Conservation (phyloP, 176 grass and related monocot species). For the Zoysia pacifica region DNA sequence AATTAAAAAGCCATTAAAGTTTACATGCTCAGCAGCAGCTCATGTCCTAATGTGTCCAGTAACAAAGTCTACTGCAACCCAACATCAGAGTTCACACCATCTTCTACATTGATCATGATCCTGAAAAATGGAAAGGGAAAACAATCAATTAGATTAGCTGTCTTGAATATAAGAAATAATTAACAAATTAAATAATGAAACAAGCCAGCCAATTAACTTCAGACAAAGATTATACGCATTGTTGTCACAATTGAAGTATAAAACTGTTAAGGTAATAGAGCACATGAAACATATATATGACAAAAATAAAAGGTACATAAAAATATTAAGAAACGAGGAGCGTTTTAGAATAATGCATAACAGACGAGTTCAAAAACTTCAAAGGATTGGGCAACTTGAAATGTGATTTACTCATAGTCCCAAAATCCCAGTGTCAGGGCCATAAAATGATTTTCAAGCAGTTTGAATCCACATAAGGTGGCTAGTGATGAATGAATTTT, state of each 20-base stretch:
- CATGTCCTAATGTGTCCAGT: slow-evolving; percentile 26
- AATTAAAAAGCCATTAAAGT: slow-evolving; percentile 44
- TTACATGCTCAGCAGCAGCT: slow-evolving; percentile 48
- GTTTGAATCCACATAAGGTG: no score
- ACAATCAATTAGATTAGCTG: slow-evolving; percentile 1
- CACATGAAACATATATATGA: not conserved
- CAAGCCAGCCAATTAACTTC: not conserved
- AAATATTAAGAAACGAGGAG: no score
- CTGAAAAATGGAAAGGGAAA: slow-evolving; percentile 14
- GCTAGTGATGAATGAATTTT: no score
- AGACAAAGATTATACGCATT: not conserved
- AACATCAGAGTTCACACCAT: not conserved
- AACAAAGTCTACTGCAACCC: slow-evolving; percentile 29
- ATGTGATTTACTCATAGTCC: no score
- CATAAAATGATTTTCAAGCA: no score
- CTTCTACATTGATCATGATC: slow-evolving; percentile 9
- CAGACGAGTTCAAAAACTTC: no score
- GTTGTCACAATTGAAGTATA: not conserved
- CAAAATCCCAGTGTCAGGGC: no score
- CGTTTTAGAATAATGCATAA: no score
- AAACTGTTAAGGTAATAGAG: not conserved
- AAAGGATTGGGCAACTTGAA: no score
- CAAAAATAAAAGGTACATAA: no score
- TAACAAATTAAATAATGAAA: not conserved
- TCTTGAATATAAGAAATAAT: not conserved